A percentile compares a stretch with the other conserved stretches of the same genome.
Conservation (phyloP, 192 early-diverging fungal species). For the Coemansia sp. region DNA sequence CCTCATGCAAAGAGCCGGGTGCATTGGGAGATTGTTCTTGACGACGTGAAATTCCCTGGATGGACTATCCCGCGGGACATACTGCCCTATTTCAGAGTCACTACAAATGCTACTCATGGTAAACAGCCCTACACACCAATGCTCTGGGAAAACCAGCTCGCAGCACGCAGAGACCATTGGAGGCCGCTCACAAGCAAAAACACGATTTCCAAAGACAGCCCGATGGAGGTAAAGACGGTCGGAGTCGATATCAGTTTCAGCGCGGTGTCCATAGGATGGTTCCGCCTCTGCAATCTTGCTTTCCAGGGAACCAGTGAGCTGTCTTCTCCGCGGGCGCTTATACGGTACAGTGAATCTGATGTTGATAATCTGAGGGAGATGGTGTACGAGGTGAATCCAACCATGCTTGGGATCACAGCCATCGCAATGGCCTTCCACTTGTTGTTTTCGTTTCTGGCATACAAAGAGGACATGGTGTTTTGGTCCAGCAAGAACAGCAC, state of each 20-base stretch:
- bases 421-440: constrained; percentile 54
- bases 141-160: constrained; percentile 53
- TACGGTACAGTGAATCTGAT: constrained; percentile 47
- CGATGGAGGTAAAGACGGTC: constrained; percentile 18
- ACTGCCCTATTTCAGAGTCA: constrained; percentile 25
- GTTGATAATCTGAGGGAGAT: constrained; percentile 57
- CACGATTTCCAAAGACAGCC: constrained; percentile 11
- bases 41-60: constrained; percentile 41
- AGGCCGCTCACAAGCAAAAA: constrained; percentile 43
- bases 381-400: constrained; percentile 60
- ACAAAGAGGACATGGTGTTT: constrained; percentile 59
- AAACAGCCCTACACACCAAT: constrained; percentile 48
- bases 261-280: constrained; percentile 52
- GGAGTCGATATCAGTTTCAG: constrained; percentile 35
- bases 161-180: constrained; percentile 38
- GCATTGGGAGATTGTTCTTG: constrained; percentile 50
- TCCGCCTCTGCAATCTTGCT: constrained; percentile 49
- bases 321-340: constrained; percentile 26
- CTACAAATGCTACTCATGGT: not conserved
- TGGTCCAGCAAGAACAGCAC: constrained; percentile 49
- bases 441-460: constrained; percentile 60
- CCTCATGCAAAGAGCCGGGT: constrained; percentile 50
- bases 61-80: constrained; percentile 48
- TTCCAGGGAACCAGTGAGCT: constrained; percentile 41
- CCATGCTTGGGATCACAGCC: constrained; percentile 57